Percentiles rank a stretch among this genome's conserved stretches.
These are phyloP conservation scores for Xylariaceae sp. DNA, from an alignment of 2,329 filamentous ascomycete genomes.

Conservation along the genomic window DNA sequence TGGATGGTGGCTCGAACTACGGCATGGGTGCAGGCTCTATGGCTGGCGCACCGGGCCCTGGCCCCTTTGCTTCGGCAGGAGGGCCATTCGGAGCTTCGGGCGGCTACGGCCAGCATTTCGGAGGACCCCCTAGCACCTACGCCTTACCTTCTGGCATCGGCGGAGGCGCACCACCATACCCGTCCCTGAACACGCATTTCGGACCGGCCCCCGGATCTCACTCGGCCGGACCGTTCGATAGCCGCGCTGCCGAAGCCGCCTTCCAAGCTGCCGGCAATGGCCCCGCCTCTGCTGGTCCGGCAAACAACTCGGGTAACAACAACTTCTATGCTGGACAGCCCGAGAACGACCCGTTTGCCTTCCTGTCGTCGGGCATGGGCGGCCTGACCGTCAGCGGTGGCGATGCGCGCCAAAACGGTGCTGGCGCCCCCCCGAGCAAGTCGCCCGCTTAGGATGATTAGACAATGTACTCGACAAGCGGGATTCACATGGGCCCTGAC, in stretches of 20 bases:
- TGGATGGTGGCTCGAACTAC: slow-evolving; percentile 80
- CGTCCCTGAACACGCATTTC: slow-evolving; percentile 76
- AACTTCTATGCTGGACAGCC: slow-evolving; percentile 63
- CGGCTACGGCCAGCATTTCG: slow-evolving; percentile 74
- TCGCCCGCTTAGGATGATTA: slow-evolving; percentile 46
- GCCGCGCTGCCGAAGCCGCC: slow-evolving; percentile 86
- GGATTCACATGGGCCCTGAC: too few species aligned
- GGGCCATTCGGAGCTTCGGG: slow-evolving; percentile 61
- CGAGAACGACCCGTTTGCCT: slow-evolving; percentile 73
- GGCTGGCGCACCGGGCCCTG: slow-evolving; percentile 73
- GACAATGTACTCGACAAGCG: slow-evolving; percentile 32
- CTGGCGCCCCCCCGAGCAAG: slow-evolving; percentile 51
- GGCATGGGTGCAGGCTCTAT: slow-evolving; percentile 86
- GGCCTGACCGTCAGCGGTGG: slow-evolving; percentile 65
- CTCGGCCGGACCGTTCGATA: slow-evolving; percentile 83
- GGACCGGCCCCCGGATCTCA: slow-evolving; percentile 72
- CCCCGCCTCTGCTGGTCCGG: slow-evolving; percentile 67
- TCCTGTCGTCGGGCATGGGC: slow-evolving; percentile 68
- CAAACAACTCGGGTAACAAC: slow-evolving; percentile 36
- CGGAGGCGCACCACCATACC: slow-evolving; percentile 72
- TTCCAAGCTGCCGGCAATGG: slow-evolving; percentile 87
- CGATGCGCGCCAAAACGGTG: slow-evolving; percentile 59
- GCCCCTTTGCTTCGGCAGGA: slow-evolving; percentile 64
- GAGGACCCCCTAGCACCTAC: slow-evolving; percentile 82
- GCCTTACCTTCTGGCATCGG: slow-evolving; percentile 80